These are phyloP conservation scores for Euryodendron excelsum DNA, from an alignment of 148 eudicot species.

Conservation along the genomic window DNA sequence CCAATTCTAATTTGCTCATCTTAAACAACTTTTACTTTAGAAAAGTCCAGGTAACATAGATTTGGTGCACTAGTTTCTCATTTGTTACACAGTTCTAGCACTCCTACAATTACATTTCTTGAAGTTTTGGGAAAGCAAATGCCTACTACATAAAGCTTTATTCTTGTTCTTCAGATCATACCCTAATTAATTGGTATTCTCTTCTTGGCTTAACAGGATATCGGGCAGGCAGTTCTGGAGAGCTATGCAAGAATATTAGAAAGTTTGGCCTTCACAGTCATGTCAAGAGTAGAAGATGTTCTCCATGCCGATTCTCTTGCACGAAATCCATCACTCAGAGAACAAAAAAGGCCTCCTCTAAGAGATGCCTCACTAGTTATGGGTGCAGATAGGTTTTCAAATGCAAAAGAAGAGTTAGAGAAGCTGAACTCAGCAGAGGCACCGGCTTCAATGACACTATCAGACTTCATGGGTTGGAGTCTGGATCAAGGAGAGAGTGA, in stretches of 20 bases:
- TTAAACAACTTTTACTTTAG: no score
- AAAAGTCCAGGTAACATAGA: no score
- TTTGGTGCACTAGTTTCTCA: slow-evolving; percentile 6
- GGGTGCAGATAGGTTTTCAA: slow-evolving; percentile 30
- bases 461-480: slow-evolving; percentile 77
- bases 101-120: neutral
- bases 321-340: slow-evolving; percentile 44
- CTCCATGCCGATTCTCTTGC: slow-evolving; percentile 56
- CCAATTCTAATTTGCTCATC: neutral
- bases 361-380: slow-evolving; percentile 25
- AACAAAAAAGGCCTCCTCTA: slow-evolving; percentile 26
- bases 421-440: slow-evolving; percentile 42
- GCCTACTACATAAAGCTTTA: neutral
- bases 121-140: neutral
- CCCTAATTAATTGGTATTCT: neutral
- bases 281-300: slow-evolving; percentile 71
- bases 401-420: slow-evolving; percentile 56
- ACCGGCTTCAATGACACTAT: slow-evolving; percentile 65
- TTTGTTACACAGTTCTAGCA: neutral
- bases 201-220: slow-evolving; percentile 47
- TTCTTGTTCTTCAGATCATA: neutral
- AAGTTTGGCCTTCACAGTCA: slow-evolving; percentile 64
- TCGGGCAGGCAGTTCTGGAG: slow-evolving; percentile 67
- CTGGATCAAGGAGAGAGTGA: slow-evolving; percentile 37
- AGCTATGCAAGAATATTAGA: slow-evolving; percentile 82